Evolutionary conservation across 768 basidiomycete species (phyloP), one percentile per base, ranked within the genome.

Genomic region (Artomyces pyxidatus): DNA sequence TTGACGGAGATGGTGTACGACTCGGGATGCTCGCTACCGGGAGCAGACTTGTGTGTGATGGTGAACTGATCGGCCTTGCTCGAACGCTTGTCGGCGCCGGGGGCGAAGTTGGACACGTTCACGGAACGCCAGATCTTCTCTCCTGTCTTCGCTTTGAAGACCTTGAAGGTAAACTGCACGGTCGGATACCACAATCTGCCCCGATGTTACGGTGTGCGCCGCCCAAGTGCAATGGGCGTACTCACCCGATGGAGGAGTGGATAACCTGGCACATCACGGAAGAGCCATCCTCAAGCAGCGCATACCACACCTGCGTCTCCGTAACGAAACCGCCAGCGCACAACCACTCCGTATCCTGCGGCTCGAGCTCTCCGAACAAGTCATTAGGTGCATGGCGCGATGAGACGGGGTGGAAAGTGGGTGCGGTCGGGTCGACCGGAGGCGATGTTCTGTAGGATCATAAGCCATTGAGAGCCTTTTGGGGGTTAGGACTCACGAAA

Each of bases 161-260:
- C 68, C 68, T 93, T 95, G 81, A 83, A 93, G 4, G 83, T 88
- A 65, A 97, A 90, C 66, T 99, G 95, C 59, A 95, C 83, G 26
- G 85, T 89, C 3, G 96, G 93, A 62, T 88, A 94, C 82, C 94
- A 93, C 52, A 97, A 64, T 21, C 93, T 95, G 59, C 49, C 50
- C 45, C 35, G 46, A 50, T 29, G 47, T 50, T 37, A 43, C 55
- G 25, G 28, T 25, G 12, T 23, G 14, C n/a, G 11, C 38, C 9
- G 29, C 23, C 58, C 45, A 56, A 51, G 47, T 28, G 49, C 25
- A 29, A 23, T 52, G 29, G 42, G 12, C 0, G 29, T 28, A 73
- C 88, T 63, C 58, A 93, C 93, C 93, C 94, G 46, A 91, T 77
- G 25, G 85, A 74, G 1, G 89, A 91, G 69, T 93, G 86, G 58